Evolutionary conservation across 495 filamentous ascomycete species (phyloP), one percentile per base, ranked within the genome.

Genomic region (Pseudevernia furfuracea): DNA sequence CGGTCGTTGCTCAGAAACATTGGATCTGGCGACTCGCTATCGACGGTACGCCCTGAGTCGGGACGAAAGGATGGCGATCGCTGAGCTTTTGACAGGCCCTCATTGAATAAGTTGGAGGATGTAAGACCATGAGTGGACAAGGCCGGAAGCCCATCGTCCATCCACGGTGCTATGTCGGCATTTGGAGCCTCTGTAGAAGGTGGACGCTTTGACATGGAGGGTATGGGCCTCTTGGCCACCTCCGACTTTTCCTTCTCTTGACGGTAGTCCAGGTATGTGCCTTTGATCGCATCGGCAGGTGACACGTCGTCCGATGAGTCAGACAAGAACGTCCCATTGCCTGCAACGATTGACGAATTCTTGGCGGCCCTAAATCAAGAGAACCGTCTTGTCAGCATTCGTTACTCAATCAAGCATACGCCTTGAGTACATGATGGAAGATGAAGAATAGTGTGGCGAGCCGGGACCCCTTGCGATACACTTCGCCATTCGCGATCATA

Each of bases 1-100:
- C 94, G 81, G 64, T 90, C 85, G 60, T 96, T 89, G 59, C 81
- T 80, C 69, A 85, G 84, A 66, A 84, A 87, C 36, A 83, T 78
- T 34, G 82, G 76, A 39, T 87, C 86, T 17, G 87, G 81, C 36
- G 88, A 90, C 62, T 91, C 89, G 70, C 83, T 89, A 58, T 79
- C 80, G 36, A 83, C 80, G 38, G 84, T 84, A 23, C 52, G 52
- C 15, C 52, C 52, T 11, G 52, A 55, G 30, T 84, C 81, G 19
- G 88, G 83, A 21, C 91, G 85, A 64, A 90, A 83, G 66, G 78
- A 85, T 23, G 83, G 89, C 62, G 81, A 91, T 69, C 82, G 78
- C 77, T 82, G 91, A 75, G 34, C 66, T 67, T 71, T 81, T 75
- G 79, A 75, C 11, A 75, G 76, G 38, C 69, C 69, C 32, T 80